Base-by-base conservation (phyloP, 768 basidiomycete genomes). In the Lactarius hengduanensis region DNA sequence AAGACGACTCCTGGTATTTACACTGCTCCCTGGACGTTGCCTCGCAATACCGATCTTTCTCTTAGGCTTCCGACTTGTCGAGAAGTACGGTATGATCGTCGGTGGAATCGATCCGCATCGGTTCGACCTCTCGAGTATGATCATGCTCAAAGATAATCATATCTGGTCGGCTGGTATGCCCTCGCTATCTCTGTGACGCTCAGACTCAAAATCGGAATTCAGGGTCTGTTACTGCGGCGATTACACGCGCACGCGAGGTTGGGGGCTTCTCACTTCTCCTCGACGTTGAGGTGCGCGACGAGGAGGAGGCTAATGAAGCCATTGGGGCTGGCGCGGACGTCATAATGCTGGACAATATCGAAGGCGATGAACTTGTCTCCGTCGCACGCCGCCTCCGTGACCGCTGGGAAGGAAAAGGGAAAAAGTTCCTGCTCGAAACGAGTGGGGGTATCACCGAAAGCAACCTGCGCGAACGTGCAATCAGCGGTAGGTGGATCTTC, bases 81-180 rank as follows among this genome's bases (percentile, higher is more conserved):
- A 99, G 77, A 99, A 99, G 77, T 98, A 99, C 75, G 97, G 89
- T 4, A 98, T 99, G 97, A 78, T 98, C 55, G 93, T 98, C 16
- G 97, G 97, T 20, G 97, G 97, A 7, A 90, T 98, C 72, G 96
- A 99, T 75, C 80, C 92, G 10, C 97, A 99, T 79, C 86, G 97
- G 28, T 90, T 97, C 71, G 96, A 98, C 76, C 82, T 98, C n/a
- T 95, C 92, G 34, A 92, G 91, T 75, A 98, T 99, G 97, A 96
- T 99, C 74, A 99, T 99, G 97, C 86, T 99, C 73, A 98, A 98
- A 78, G 97, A 99, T 73, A 99, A 99, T 75, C 97, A 99, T 75
- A 92, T 98, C 74, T 98, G 95, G 96, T 96, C 95, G 3, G 91
- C 89, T 53, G 95, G 95, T 89, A 73, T 67, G 82, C 61, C 30